A percentile compares a stretch with the other conserved stretches of the same genome.
Conservation (phyloP, 306 rosid species). For the Betula pendula region DNA sequence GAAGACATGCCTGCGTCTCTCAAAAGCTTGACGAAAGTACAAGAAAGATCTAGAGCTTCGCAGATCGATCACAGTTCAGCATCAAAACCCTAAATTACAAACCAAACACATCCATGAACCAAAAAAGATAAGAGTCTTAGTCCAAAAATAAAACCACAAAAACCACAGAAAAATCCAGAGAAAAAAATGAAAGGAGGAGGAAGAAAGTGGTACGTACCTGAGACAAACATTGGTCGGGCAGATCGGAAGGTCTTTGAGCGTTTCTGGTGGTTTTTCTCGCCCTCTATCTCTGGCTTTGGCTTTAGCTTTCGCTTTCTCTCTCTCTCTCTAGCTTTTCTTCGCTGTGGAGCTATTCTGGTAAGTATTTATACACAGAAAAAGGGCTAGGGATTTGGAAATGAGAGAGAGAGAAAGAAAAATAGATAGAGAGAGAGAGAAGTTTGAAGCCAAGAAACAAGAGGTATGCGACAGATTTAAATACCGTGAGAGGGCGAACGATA, state of each 20-base stretch:
- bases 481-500: slow-evolving; percentile 55
- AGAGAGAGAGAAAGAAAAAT: slow-evolving; percentile 40
- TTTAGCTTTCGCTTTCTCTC: slow-evolving; percentile 59
- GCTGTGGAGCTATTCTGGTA: slow-evolving; percentile 42
- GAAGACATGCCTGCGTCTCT: slow-evolving; percentile 76
- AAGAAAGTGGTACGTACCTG: slow-evolving; percentile 39
- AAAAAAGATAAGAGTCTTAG: not conserved
- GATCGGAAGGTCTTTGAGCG: slow-evolving; percentile 65
- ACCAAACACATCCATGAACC: not conserved
- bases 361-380: slow-evolving; percentile 67
- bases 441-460: slow-evolving; percentile 70
- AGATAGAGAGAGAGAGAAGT: slow-evolving; percentile 40
- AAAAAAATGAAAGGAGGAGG: slow-evolving; percentile 33
- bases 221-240: slow-evolving; percentile 38
- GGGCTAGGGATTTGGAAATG: slow-evolving; percentile 80
- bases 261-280: not conserved
- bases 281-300: not conserved
- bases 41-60: slow-evolving; percentile 49
- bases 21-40: slow-evolving; percentile 24
- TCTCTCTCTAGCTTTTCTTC: slow-evolving; percentile 70
- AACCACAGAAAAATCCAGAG: slow-evolving; percentile 10
- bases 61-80: slow-evolving; percentile 61
- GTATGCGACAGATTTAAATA: slow-evolving; percentile 76
- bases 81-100: slow-evolving; percentile 39
- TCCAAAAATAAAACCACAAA: not conserved